Conservation (phyloP, 805 yeast species). For the Candida palmyrensis region DNA sequence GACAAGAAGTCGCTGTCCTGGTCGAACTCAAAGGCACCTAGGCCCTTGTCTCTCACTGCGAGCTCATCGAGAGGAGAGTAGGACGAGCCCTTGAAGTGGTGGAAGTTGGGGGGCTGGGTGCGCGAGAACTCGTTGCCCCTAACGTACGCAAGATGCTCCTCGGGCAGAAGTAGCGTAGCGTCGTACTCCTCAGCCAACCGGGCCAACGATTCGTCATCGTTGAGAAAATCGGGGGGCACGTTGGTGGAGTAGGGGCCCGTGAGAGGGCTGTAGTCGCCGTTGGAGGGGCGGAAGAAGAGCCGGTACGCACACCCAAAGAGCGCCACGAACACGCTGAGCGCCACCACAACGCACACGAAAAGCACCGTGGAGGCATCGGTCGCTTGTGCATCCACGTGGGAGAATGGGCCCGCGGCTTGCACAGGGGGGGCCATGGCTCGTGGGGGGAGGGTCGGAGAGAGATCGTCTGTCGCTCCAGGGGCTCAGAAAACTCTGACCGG, state of each 20-base stretch:
- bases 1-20: conserved; percentile 27
- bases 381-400: too few species aligned
- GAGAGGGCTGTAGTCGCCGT: conserved; percentile 1
- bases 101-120: conserved; percentile 25
- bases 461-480: too few species aligned
- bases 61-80: conserved; percentile 24
- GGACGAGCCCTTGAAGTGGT: conserved; percentile 28
- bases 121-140: conserved; percentile 30
- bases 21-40: conserved; percentile 36
- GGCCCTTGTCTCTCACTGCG: conserved; percentile 31
- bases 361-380: not conserved
- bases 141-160: conserved; percentile 33
- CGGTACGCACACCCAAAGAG: not conserved
- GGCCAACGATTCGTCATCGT: conserved; percentile 33
- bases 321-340: not conserved
- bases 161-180: conserved; percentile 32
- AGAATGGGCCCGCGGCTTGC: too few species aligned
- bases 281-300: not conserved
- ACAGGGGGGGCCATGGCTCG: too few species aligned
- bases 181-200: conserved; percentile 34
- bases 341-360: not conserved
- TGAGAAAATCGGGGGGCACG: conserved; percentile 33
- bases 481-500: too few species aligned
- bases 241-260: conserved; percentile 3
- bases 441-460: too few species aligned